Conservation (phyloP, 257 asterid genomes). For the Solanum rostratum region DNA sequence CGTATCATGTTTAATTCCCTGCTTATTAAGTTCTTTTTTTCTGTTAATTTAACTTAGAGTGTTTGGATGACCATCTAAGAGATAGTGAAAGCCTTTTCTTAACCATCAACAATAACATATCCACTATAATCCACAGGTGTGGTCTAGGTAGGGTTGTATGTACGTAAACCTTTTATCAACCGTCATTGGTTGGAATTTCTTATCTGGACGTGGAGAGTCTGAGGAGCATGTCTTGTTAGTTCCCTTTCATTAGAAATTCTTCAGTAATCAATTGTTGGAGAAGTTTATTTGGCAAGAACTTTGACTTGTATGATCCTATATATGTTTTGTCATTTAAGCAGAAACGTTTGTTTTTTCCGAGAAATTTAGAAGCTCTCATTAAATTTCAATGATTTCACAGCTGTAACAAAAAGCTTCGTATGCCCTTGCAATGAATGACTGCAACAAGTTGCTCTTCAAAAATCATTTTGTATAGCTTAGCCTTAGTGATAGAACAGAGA, state of each 20-base stretch:
- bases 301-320: neutral
- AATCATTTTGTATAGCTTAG: neutral
- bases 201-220: neutral
- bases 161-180: too few species aligned
- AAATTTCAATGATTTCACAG: neutral
- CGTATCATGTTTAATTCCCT: neutral
- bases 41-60: too few species aligned
- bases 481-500: neutral
- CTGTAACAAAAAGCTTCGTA: neutral
- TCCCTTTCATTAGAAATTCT: neutral
- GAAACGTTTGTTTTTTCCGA: neutral
- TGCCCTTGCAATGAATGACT: neutral
- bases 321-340: neutral
- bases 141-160: too few species aligned
- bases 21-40: neutral
- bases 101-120: too few species aligned
- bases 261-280: neutral
- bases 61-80: too few species aligned
- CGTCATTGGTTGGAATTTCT: neutral
- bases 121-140: too few species aligned
- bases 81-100: neutral
- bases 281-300: neutral
- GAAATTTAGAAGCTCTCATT: neutral
- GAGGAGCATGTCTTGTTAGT: neutral
- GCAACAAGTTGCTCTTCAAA: neutral